Conservation (phyloP, 345 rosid species). For the Garcia nutans region DNA sequence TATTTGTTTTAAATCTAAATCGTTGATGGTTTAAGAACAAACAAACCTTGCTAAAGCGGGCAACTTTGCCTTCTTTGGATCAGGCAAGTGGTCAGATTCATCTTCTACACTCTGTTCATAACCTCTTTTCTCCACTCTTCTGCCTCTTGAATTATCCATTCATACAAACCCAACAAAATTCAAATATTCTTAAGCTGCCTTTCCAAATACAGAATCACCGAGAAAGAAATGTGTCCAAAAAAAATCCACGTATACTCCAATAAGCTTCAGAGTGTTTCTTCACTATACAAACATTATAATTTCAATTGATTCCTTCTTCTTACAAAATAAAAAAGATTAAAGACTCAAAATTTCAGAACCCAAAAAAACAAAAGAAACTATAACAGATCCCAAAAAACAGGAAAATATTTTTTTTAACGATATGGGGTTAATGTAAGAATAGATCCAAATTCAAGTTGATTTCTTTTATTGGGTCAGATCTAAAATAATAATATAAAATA, state of each 20-base stretch:
- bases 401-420: constrained; percentile 10
- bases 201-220: constrained; percentile 28
- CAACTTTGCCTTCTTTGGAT: constrained; percentile 66
- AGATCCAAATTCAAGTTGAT: constrained; percentile 20
- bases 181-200: background rate
- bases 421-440: constrained; percentile 11
- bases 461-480: background rate
- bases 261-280: constrained; percentile 36
- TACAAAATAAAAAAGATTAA: background rate
- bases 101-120: constrained; percentile 52
- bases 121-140: constrained; percentile 48
- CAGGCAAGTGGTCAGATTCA: constrained; percentile 42
- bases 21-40: too few relatives aligned
- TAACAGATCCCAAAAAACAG: background rate
- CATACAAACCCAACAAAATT: constrained; percentile 22
- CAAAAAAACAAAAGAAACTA: background rate
- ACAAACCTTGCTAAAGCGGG: constrained; percentile 83
- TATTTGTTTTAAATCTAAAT: too few relatives aligned
- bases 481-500: background rate
- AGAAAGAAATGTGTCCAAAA: constrained; percentile 10
- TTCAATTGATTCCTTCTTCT: background rate
- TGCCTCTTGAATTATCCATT: constrained; percentile 71
- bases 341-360: background rate
- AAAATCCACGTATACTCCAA: constrained; percentile 14
- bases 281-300: constrained; percentile 10